Conservation (phyloP, 2,329 filamentous ascomycete genomes). For the Chrysoporthe deuterocubensis region DNA sequence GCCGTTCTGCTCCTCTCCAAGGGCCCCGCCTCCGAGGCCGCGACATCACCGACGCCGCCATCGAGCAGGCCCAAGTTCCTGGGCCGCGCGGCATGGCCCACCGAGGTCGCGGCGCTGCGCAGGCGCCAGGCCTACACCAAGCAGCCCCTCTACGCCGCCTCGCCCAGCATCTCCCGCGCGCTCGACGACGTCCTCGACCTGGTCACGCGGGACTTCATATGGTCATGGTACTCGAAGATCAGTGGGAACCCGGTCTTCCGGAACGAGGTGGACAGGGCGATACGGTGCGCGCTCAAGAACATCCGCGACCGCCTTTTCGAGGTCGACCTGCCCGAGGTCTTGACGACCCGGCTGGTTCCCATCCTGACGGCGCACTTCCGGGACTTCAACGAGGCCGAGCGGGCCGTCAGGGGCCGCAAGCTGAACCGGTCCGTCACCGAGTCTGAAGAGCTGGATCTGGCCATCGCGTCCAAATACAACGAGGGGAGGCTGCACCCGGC, state of each 20-base stretch:
- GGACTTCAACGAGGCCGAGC: conserved; percentile 90
- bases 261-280: conserved; percentile 82
- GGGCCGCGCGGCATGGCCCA: conserved; percentile 66
- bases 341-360: conserved; percentile 82
- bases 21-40: conserved; percentile 47
- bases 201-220: conserved; percentile 82
- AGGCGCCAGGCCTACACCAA: conserved; percentile 69
- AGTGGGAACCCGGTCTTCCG: conserved; percentile 79
- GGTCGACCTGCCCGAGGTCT: conserved; percentile 81
- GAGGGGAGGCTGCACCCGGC: conserved; percentile 89
- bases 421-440: conserved; percentile 90
- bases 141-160: conserved; percentile 73
- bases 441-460: conserved; percentile 92
- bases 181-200: conserved; percentile 79
- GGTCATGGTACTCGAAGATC: conserved; percentile 86
- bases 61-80: conserved; percentile 63
- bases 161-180: conserved; percentile 76
- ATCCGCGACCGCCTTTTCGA: conserved; percentile 73
- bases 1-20: conserved; percentile 67
- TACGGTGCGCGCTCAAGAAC: conserved; percentile 72
- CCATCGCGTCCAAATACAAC: conserved; percentile 91
- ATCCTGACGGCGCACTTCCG: conserved; percentile 86
- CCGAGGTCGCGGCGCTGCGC: conserved; percentile 70
- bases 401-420: conserved; percentile 82
- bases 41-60: conserved; percentile 42